Evolutionary conservation across 2,329 filamentous ascomycete species (phyloP), one percentile per base, ranked within the genome.

Genomic region (Alternaria metachromatica): DNA sequence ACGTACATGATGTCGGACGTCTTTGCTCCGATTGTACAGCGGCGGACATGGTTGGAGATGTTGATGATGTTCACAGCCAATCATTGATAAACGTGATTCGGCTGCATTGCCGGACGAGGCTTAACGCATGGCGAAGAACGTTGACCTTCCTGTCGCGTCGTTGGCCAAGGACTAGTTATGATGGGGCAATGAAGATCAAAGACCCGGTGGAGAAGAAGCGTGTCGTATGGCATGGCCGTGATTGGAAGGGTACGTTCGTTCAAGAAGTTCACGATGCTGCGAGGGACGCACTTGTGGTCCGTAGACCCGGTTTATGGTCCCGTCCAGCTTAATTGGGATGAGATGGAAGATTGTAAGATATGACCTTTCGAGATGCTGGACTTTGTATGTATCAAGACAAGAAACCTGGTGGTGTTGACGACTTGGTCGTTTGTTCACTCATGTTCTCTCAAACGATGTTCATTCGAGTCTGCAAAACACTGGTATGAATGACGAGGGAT

Each of bases 31-130:
- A 44, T 13, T 46, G 26, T 46, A 48, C 43, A 46, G 53, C 51
- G 30, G 55, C 55, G 33, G 23, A 54, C 37, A 55, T 50, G 56
- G 41, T n/a, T 33, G 55, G 3, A 33, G 44, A 49, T 50, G 50
- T 23, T 20, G 23, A 30, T 51, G 51, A 26, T 60, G 49, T 46
- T 63, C 25, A 26, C 33, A 68, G 61, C 73, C 72, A 76, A 74
- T 74, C 70, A 68, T 45, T 65, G 44, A 4, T 13, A 50, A 71
- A 76, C 73, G 73, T 76, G 73, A 73, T 60, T 48, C 68, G 65
- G 69, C 45, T 46, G 43, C 56, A 28, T 45, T 68, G 15, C 69
- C 55, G 4, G 23, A 58, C 25, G 20, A n/a, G 55, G 67, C 13
- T 23, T 59, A 43, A 50, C 26, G 54, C 20, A 37, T 21, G 15